Evolutionary conservation across 495 filamentous ascomycete species (phyloP).

Genomic region (Friedmanniomyces endolithicus): DNA sequence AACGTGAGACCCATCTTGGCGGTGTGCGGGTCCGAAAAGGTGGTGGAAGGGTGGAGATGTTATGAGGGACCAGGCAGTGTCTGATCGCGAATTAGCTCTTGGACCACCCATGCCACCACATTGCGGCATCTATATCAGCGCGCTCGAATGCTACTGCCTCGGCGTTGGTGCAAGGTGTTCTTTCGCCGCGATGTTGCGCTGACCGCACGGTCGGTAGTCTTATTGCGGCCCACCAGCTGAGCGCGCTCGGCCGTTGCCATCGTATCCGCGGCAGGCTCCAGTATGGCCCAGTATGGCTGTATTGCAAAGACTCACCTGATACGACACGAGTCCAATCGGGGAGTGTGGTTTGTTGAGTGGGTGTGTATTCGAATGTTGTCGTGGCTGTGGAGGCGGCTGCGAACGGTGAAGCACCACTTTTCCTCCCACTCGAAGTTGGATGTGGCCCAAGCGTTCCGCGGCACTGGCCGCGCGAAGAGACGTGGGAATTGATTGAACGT

Average conservation of each 20-base stretch:
- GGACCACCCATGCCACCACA: neutral
- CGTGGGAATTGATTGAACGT: conserved; percentile 29
- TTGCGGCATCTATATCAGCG: neutral
- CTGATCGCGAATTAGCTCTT: neutral
- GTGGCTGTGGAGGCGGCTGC: conserved; percentile 5
- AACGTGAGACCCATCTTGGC: conserved; percentile 87
- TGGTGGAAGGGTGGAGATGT: neutral
- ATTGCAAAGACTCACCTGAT: neutral
- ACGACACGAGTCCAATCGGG: neutral
- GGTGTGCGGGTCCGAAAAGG: conserved; percentile 14
- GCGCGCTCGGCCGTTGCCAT: neutral
- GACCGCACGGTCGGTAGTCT: neutral
- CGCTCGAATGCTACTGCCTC: neutral
- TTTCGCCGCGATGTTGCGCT: neutral
- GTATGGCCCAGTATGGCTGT: neutral
- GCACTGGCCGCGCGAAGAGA: conserved; percentile 18
- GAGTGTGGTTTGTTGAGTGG: neutral
- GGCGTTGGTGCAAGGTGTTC: conserved; percentile 1
- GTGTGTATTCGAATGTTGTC: neutral
- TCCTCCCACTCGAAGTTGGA: neutral
- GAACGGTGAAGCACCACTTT: conserved; percentile 1
- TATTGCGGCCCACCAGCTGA: neutral
- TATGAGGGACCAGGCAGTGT: neutral
- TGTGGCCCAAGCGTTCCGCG: neutral
- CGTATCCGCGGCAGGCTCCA: neutral